Conservation (phyloP, 345 rosid genomes). For the Salix koriyanagi region DNA sequence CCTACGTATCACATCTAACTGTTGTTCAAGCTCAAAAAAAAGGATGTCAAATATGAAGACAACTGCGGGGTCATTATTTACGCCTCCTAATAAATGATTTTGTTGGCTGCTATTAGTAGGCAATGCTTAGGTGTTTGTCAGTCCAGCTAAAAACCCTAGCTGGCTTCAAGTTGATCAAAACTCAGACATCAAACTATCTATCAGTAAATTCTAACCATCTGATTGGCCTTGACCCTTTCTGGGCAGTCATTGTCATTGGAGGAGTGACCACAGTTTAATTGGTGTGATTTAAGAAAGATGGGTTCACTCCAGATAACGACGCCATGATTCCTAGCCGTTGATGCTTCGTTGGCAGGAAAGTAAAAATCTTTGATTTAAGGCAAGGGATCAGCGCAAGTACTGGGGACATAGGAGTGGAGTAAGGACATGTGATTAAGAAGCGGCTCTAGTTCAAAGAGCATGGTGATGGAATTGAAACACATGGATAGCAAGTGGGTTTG, state of each 20-base stretch:
- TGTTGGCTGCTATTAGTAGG: constrained; percentile 6
- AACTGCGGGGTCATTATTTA: not conserved
- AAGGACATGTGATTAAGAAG: not conserved
- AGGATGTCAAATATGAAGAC: not conserved
- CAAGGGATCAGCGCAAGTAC: constrained; percentile 2
- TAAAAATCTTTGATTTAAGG: not conserved
- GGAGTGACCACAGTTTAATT: not conserved
- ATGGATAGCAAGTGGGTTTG: not conserved
- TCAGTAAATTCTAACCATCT: not conserved
- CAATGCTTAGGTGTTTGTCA: not conserved
- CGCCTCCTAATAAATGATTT: constrained; percentile 6
- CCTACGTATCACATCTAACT: not conserved
- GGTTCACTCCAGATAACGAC: not conserved
- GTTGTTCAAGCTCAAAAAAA: not conserved
- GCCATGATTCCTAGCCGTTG: not conserved
- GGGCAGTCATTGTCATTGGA: not conserved
- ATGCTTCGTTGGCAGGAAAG: not conserved
- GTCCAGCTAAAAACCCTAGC: not conserved
- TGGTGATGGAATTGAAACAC: not conserved
- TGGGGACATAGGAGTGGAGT: not conserved
- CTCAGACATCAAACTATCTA: not conserved
- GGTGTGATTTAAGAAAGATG: not conserved
- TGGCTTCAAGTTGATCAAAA: not conserved
- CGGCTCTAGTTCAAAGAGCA: not conserved
- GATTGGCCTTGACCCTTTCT: not conserved